Evolutionary conservation across 1,284 basidiomycete species (phyloP).

Genomic region (Pyrrhoderma noxium): DNA sequence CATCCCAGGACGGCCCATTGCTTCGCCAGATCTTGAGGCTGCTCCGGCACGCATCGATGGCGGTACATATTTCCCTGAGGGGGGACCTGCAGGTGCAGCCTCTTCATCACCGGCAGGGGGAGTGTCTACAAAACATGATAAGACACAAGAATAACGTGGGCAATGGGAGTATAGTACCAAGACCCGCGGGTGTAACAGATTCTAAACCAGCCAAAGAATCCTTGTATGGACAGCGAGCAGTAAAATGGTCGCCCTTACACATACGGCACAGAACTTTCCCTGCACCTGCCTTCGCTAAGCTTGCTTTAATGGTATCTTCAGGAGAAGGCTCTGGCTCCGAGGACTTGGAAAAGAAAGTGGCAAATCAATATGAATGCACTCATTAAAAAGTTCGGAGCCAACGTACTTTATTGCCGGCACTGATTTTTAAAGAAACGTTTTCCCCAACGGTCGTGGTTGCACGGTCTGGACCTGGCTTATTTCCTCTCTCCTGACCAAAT

Average conservation of each 20-base stretch:
- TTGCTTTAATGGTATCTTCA: constrained; percentile 65
- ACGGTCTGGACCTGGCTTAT: constrained; percentile 82
- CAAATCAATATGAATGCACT: neutral
- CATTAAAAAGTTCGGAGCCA: constrained; percentile 1
- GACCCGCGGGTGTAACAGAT: constrained; percentile 32
- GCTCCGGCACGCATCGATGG: constrained; percentile 76
- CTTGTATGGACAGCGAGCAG: constrained; percentile 97
- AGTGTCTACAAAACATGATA: constrained; percentile 29
- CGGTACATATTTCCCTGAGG: constrained; percentile 79
- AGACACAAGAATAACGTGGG: constrained; percentile 3
- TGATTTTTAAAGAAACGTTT: constrained; percentile 80
- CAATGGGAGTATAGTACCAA: constrained; percentile 21
- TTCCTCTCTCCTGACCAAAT: constrained; percentile 91
- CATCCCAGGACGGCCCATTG: constrained; percentile 60
- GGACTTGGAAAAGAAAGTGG: constrained; percentile 27
- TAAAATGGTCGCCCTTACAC: constrained; percentile 97
- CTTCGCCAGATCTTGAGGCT: constrained; percentile 67
- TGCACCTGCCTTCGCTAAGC: constrained; percentile 63
- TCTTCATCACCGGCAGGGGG: constrained; percentile 45
- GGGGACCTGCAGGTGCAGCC: constrained; percentile 32
- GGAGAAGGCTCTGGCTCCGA: constrained; percentile 63
- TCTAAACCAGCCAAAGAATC: constrained; percentile 83
- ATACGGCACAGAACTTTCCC: constrained; percentile 91
- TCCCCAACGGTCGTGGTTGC: constrained; percentile 97
- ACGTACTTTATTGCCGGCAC: constrained; percentile 75